These are phyloP conservation scores for Lithocarpus polystachyus DNA, from an alignment of 306 rosid species.

Conservation along the genomic window DNA sequence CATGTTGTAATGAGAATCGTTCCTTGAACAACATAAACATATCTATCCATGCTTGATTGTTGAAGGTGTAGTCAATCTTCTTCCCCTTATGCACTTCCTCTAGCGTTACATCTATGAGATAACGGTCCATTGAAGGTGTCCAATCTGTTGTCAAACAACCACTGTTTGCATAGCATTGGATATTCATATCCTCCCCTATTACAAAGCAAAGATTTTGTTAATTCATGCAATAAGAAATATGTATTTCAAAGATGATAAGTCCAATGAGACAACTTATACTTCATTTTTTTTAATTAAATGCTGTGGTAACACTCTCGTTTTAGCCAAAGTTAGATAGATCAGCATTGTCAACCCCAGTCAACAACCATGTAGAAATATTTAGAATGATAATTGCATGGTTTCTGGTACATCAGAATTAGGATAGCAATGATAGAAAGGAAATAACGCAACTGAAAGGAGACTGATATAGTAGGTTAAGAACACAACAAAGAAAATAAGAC, in stretches of 20 bases:
- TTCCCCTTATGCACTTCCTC: constrained; percentile 33
- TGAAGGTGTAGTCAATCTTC: constrained; percentile 30
- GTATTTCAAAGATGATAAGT: too few species aligned
- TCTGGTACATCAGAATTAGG: background rate
- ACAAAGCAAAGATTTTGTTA: constrained; percentile 12
- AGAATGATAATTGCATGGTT: background rate
- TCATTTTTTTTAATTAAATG: too few species aligned
- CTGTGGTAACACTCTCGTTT: background rate
- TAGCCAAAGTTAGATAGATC: background rate
- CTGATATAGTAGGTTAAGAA: too few species aligned
- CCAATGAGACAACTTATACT: too few species aligned
- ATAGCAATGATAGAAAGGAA: background rate
- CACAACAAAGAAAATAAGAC: too few species aligned
- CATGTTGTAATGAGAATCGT: background rate
- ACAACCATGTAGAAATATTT: background rate
- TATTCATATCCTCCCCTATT: constrained; percentile 39
- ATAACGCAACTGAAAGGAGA: too few species aligned
- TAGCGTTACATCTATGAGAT: constrained; percentile 47
- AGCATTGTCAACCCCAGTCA: background rate
- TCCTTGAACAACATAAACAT: constrained; percentile 1
- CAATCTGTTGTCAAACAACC: constrained; percentile 32
- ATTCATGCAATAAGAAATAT: background rate
- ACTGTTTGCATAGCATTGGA: constrained; percentile 24
- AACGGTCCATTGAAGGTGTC: constrained; percentile 58
- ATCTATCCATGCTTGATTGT: constrained; percentile 30